Evolutionary conservation across 169 alveolate genomes (phyloP), one percentile per base, ranked within the genome.

Genomic region (Plasmodium falciparum): DNA sequence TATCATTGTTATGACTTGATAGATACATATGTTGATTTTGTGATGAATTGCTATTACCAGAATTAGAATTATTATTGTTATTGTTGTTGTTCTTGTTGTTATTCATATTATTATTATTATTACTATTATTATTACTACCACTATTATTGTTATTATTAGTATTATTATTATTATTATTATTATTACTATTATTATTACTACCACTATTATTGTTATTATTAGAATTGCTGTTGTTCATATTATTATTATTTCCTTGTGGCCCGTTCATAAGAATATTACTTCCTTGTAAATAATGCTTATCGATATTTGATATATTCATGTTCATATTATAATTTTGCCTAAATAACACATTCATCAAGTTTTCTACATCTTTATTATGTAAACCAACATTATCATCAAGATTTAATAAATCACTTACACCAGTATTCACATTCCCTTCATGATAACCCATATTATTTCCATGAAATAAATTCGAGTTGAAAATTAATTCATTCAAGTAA

Each of bases 241-340:
- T 59, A 45, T 33, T 75, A 20, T 39, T 63, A 22, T n/a, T 75
- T 17, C 61, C 69, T 1, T 15, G 20, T 20, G 29, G 13, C 2
- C 15, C 26, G 12, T 61, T 61, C 20, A 20, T 61, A 61, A 7
- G 15, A 52, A 47, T 17, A 22, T n/a, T 65, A 58, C 13, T 73
- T 13, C 58, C 24, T 4, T 65, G 78, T 33, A 65, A 50, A 17
- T 24, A 58, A 15, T 63, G 89, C 13, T 78, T 67, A 58, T 78
- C 89, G 3, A 78, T 65, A 70, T 66, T 65, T 2, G 89, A 39
- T 24, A 75, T 39, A 29, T 69, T 56, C 20, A 76, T 20, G 20
- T 76, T 76, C 78, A 76, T 76, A 29, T 83, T 83, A 56, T 83
- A 83, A 59, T 71, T 83, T 39, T 83, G 83, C n/a, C 91, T 52